A percentile compares a stretch with the other conserved stretches of the same genome.
Evolutionary conservation across 2,329 filamentous ascomycete species (phyloP).

Genomic region (Penicillium sp.): DNA sequence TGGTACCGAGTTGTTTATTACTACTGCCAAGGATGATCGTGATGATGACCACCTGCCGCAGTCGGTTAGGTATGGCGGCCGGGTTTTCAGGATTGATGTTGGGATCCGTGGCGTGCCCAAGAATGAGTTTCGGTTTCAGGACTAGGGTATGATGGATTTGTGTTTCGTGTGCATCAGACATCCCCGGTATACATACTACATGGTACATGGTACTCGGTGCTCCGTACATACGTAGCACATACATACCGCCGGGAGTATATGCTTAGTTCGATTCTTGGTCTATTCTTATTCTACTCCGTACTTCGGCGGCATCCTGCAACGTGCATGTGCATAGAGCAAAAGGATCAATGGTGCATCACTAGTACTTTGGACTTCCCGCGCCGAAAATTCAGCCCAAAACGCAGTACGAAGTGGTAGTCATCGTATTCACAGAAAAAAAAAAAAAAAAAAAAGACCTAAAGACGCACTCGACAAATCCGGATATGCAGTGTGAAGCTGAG

Average conservation of each 20-base stretch:
- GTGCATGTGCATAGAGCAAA: not conserved
- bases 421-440: not conserved
- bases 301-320: not conserved
- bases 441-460: not conserved
- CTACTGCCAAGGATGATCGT: slow-evolving; percentile 68
- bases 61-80: slow-evolving; percentile 65
- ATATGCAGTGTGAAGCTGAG: not conserved
- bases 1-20: slow-evolving; percentile 72
- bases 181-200: not conserved
- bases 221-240: not conserved
- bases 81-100: slow-evolving; percentile 73
- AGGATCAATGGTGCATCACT: slow-evolving; percentile 6
- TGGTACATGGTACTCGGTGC: not conserved
- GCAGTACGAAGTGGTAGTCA: slow-evolving; percentile 1
- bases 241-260: not conserved
- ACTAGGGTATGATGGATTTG: slow-evolving; percentile 6
- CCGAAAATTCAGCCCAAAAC: not conserved
- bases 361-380: not conserved
- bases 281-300: not conserved
- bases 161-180: not conserved
- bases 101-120: slow-evolving; percentile 64
- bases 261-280: not conserved
- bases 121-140: slow-evolving; percentile 60
- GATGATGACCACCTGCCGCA: slow-evolving; percentile 58
- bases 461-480: not conserved